Conservation (phyloP, 331 rosid genomes). For the Quercus lobata region DNA sequence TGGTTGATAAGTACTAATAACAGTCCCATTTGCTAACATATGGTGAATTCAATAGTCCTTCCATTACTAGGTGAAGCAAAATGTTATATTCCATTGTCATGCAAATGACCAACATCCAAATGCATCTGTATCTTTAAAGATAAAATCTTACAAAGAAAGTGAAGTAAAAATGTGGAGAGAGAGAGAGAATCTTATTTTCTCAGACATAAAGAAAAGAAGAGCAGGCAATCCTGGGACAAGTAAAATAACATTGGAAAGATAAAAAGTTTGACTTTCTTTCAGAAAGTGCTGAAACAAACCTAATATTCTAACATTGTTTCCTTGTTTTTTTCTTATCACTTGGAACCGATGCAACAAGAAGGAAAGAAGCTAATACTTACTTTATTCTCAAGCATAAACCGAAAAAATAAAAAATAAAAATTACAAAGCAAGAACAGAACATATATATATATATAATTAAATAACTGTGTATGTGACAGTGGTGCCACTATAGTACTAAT, state of each 20-base stretch:
- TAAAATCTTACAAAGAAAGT: background rate
- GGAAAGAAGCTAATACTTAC: conserved; percentile 18
- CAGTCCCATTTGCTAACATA: background rate
- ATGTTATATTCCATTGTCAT: background rate
- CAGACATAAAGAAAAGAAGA: conserved; percentile 11
- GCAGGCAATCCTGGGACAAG: background rate
- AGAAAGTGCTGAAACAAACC: background rate
- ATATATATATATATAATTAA: background rate
- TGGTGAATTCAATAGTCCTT: background rate
- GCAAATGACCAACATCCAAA: background rate
- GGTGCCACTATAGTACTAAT: background rate
- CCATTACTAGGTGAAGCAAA: too few relatives aligned
- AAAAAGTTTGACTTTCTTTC: background rate
- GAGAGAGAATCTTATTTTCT: background rate
- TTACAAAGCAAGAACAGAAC: too few relatives aligned
- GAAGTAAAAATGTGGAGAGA: background rate
- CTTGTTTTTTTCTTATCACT: background rate
- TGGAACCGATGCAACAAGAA: background rate
- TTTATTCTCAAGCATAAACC: conserved; percentile 4
- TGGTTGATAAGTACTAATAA: too few relatives aligned
- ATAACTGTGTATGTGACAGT: background rate
- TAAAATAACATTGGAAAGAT: background rate
- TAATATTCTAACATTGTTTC: background rate
- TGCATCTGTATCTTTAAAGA: background rate
- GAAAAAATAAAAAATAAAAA: background rate